Conservation (phyloP, 1,139 yeast genomes). For the Hyphopichia fennica region DNA sequence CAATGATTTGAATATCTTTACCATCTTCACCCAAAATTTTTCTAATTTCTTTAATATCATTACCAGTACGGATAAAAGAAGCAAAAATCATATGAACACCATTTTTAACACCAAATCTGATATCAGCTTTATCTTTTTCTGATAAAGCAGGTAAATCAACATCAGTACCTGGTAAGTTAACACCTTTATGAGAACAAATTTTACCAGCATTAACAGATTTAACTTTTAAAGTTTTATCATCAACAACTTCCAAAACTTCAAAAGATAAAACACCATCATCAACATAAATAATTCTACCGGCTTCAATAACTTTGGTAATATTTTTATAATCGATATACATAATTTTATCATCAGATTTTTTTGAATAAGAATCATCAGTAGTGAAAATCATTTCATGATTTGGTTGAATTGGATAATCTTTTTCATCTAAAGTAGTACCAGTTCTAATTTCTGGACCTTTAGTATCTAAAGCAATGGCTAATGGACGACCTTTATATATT, state of each 20-base stretch:
- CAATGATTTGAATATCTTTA: conserved; percentile 90
- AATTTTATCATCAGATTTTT: conserved; percentile 68
- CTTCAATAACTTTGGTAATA: conserved; percentile 88
- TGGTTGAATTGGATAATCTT: conserved; percentile 79
- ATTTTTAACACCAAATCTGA: conserved; percentile 93
- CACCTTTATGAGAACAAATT: conserved; percentile 98
- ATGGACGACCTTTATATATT: conserved; percentile 89
- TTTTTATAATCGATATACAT: conserved; percentile 95
- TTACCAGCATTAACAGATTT: conserved; percentile 91
- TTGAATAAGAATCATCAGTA: conserved; percentile 80
- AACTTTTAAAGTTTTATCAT: conserved; percentile 79
- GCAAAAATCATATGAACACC: conserved; percentile 98
- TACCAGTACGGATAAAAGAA: conserved; percentile 93
- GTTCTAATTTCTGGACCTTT: conserved; percentile 99
- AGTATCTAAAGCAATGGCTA: conserved; percentile 97
- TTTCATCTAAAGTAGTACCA: conserved; percentile 80
- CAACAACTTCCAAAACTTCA: conserved; percentile 81
- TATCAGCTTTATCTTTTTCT: conserved; percentile 91
- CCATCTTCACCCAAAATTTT: conserved; percentile 96
- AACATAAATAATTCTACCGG: conserved; percentile 86
- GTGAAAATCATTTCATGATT: conserved; percentile 92
- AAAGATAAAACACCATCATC: conserved; percentile 98
- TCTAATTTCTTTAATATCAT: conserved; percentile 88
- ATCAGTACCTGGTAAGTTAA: conserved; percentile 97
- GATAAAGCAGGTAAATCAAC: conserved; percentile 98